A percentile compares a stretch with the other conserved stretches of the same genome.
These are phyloP conservation scores for Lophiotrema nucula DNA, from an alignment of 495 filamentous ascomycete genomes.

Conservation along the genomic window DNA sequence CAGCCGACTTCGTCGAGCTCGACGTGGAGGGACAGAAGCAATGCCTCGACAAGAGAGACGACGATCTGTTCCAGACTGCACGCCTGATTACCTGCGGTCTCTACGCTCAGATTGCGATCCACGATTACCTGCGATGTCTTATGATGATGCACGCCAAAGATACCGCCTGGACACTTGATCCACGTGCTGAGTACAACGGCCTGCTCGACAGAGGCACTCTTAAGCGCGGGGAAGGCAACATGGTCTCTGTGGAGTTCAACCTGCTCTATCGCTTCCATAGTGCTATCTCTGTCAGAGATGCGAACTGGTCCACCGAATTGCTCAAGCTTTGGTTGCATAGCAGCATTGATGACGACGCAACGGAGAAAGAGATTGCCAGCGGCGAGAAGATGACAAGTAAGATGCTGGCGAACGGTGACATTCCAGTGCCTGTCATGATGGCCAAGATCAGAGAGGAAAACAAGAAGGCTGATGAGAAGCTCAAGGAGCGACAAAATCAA, in stretches of 20 bases:
- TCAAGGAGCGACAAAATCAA: too few species aligned
- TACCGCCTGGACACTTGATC: constrained; percentile 78
- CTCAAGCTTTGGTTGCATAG: too few species aligned
- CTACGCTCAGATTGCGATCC: constrained; percentile 79
- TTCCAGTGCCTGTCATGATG: too few species aligned
- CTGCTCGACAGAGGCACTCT: constrained; percentile 42
- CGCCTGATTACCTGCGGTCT: constrained; percentile 62
- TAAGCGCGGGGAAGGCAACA: constrained; percentile 65
- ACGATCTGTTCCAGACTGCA: constrained; percentile 82
- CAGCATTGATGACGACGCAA: too few species aligned
- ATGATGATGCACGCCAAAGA: constrained; percentile 76
- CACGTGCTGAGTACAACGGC: constrained; percentile 58
- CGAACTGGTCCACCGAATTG: constrained; percentile 71
- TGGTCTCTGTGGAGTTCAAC: constrained; percentile 76
- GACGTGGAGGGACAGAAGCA: constrained; percentile 56
- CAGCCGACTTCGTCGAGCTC: constrained; percentile 43
- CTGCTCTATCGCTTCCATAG: constrained; percentile 79
- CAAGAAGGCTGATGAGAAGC: too few species aligned
- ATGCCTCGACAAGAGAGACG: constrained; percentile 71
- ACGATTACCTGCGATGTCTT: constrained; percentile 83
- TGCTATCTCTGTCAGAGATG: constrained; percentile 68
- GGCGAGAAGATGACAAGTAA: too few species aligned
- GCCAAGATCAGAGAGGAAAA: too few species aligned
- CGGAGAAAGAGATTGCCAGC: too few species aligned
- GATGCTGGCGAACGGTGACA: too few species aligned